Conservation (phyloP, 2,329 filamentous ascomycete species). For the Calonectria crousiana region DNA sequence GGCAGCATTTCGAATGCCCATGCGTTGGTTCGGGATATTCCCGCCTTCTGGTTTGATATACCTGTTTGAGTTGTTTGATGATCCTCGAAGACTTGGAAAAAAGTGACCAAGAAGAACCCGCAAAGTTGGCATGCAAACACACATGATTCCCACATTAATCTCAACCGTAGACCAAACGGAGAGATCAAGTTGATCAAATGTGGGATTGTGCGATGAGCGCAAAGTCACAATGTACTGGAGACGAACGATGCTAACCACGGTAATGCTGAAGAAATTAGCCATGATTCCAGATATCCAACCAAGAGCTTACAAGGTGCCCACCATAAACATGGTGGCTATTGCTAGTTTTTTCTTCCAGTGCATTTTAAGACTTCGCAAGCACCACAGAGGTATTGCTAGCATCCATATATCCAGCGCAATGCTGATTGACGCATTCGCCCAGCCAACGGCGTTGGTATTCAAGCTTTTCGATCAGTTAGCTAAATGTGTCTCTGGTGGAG, state of each 20-base stretch:
- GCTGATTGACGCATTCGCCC: slow-evolving; percentile 57
- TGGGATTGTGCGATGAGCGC: slow-evolving; percentile 44
- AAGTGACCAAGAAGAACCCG: slow-evolving; percentile 44
- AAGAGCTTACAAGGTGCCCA: slow-evolving; percentile 54
- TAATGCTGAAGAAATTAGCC: slow-evolving; percentile 38
- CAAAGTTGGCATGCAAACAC: slow-evolving; percentile 49
- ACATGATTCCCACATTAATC: slow-evolving; percentile 52
- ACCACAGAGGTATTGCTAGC: slow-evolving; percentile 54
- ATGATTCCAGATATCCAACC: rapidly evolving
- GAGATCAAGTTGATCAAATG: slow-evolving; percentile 45
- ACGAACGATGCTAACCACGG: slow-evolving; percentile 47
- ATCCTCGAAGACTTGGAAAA: slow-evolving; percentile 40
- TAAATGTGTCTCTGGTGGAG: not conserved
- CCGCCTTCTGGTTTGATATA: not conserved
- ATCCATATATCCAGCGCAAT: slow-evolving; percentile 58
- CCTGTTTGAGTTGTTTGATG: not conserved
- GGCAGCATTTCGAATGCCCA: not conserved
- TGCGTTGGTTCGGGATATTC: not conserved
- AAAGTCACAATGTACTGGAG: slow-evolving; percentile 44
- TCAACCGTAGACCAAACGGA: slow-evolving; percentile 51
- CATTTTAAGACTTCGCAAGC: slow-evolving; percentile 49
- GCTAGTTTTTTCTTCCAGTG: slow-evolving; percentile 58
- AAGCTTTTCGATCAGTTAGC: slow-evolving; percentile 35
- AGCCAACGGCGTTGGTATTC: slow-evolving; percentile 53
- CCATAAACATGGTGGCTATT: slow-evolving; percentile 56